A percentile compares a stretch with the other conserved stretches of the same genome.
Evolutionary conservation across 768 basidiomycete genomes (phyloP).

Genomic region (Glaciozyma martinii): DNA sequence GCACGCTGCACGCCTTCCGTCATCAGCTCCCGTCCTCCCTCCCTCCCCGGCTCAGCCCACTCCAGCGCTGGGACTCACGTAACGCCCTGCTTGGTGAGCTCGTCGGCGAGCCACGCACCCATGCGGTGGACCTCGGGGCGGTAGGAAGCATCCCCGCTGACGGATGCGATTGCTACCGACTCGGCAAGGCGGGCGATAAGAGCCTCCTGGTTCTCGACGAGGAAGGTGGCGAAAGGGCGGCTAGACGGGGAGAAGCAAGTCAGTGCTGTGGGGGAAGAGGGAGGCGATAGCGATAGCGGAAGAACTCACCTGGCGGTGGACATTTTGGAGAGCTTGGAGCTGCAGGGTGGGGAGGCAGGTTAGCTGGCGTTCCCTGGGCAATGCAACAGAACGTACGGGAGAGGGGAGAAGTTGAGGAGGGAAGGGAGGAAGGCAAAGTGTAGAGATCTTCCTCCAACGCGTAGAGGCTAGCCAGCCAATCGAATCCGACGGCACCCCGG

Average conservation of each 20-base stretch:
- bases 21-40: neutral
- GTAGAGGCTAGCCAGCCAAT: too few species aligned
- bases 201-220: constrained; percentile 59
- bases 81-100: constrained; percentile 66
- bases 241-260: neutral
- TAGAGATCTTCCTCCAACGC: too few species aligned
- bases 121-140: constrained; percentile 49
- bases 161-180: constrained; percentile 31
- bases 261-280: too few species aligned
- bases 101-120: constrained; percentile 67
- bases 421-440: too few species aligned
- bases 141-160: constrained; percentile 51
- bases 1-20: constrained; percentile 48
- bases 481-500: too few species aligned
- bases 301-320: too few species aligned
- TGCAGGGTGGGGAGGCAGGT: too few species aligned
- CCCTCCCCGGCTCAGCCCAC: neutral
- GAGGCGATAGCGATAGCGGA: too few species aligned
- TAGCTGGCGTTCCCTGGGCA: too few species aligned
- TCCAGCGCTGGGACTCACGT: constrained; percentile 10
- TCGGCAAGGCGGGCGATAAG: constrained; percentile 49
- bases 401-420: too few species aligned
- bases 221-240: constrained; percentile 41
- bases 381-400: too few species aligned
- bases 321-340: too few species aligned